phyloP scores from a whole-genome alignment of 805 yeast species.

The Komagataella ulmi region DNA sequence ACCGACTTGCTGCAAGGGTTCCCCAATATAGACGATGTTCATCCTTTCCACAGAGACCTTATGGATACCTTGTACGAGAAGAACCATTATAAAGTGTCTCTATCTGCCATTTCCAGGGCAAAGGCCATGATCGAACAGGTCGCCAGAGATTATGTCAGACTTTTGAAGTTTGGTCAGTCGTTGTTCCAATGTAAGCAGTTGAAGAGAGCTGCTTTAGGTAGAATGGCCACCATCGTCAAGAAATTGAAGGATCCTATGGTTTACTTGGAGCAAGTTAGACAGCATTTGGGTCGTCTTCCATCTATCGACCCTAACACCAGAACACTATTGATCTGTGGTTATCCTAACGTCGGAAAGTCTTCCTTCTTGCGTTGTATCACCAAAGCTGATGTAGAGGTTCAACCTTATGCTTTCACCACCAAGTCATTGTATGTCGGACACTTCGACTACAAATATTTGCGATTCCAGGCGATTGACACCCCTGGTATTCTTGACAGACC shows the following conservation, averaged over 20 bases:
- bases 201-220: constrained; percentile 96
- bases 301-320: constrained; percentile 98
- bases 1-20: constrained; percentile 76
- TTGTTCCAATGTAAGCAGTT: constrained; percentile 97
- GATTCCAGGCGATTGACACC: constrained; percentile 98
- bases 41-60: constrained; percentile 96
- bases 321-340: constrained; percentile 93
- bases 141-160: constrained; percentile 86
- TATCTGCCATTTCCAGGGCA: constrained; percentile 90
- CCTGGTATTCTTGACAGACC: constrained; percentile 99
- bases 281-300: constrained; percentile 97
- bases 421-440: constrained; percentile 96
- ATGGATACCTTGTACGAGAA: constrained; percentile 97
- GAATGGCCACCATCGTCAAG: constrained; percentile 98
- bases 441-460: constrained; percentile 92
- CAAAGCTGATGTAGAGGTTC: constrained; percentile 97
- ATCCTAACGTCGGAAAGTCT: constrained; percentile 98
- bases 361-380: constrained; percentile 88
- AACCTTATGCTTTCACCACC: constrained; percentile 98
- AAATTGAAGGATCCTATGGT: constrained; percentile 87
- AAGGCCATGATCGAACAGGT: constrained; percentile 92
- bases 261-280: constrained; percentile 96
- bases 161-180: constrained; percentile 94
- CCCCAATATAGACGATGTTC: constrained; percentile 95
- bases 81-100: constrained; percentile 93